phyloP scores from a whole-genome alignment of 352 stramenopile genomes.

The Pythium coloratum region DNA sequence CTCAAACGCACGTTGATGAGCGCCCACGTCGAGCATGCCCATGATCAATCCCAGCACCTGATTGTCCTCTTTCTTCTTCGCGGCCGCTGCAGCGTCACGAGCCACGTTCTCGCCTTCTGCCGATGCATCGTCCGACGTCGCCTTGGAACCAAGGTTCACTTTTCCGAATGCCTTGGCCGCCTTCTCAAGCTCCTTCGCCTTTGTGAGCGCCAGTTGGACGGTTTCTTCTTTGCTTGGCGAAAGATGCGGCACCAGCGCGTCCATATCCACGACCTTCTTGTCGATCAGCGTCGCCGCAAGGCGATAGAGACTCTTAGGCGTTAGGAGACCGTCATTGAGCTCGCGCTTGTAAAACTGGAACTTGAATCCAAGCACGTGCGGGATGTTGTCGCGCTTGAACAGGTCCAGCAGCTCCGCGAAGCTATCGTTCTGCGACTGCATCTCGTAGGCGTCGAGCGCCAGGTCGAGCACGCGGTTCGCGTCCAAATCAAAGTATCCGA shows the following conservation, averaged over 20 bases:
- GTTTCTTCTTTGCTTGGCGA: constrained; percentile 66
- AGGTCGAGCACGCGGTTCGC: constrained; percentile 95
- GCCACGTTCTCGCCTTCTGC: constrained; percentile 31
- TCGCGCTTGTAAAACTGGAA: constrained; percentile 89
- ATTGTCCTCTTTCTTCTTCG: constrained; percentile 50
- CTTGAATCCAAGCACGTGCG: constrained; percentile 93
- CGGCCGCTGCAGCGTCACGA: constrained; percentile 26
- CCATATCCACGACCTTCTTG: constrained; percentile 75
- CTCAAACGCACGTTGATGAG: constrained; percentile 61
- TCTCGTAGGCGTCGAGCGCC: constrained; percentile 92
- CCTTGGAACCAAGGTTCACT: constrained; percentile 63
- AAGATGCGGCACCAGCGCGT: constrained; percentile 79
- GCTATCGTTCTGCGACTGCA: constrained; percentile 74
- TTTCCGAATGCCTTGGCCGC: constrained; percentile 71
- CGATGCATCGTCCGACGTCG: constrained; percentile 6
- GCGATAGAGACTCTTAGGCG: constrained; percentile 76
- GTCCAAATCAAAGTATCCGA: constrained; percentile 95
- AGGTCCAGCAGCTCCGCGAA: constrained; percentile 66
- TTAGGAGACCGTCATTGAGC: constrained; percentile 38
- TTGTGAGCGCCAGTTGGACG: constrained; percentile 39
- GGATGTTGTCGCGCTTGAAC: constrained; percentile 82
- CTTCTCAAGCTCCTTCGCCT: constrained; percentile 50
- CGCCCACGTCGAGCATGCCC: constrained; percentile 75
- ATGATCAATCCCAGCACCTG: constrained; percentile 84
- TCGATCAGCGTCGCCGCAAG: constrained; percentile 86